Base-by-base conservation (phyloP, 2,329 filamentous ascomycete species). In the Aspergillus sp. region DNA sequence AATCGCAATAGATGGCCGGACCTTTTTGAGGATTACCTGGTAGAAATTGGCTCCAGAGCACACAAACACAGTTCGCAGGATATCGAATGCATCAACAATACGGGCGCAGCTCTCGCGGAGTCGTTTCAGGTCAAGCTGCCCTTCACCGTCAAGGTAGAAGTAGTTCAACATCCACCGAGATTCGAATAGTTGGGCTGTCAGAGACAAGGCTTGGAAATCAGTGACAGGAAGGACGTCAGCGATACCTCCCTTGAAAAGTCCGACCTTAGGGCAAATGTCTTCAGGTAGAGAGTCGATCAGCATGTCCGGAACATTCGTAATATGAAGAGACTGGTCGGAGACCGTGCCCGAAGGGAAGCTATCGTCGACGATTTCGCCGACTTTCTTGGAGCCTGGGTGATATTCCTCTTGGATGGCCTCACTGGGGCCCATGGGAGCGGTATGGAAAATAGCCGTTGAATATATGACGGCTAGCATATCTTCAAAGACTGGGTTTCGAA, bases 41-140 rank as follows among this genome's bases (percentile, higher is more conserved):
- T 84, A 79, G 64, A 80, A 84, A 37, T 77, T 75, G 5, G 75
- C 75, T 19, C 78, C 75, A 57, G 79, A 75, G 56, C 80, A 76
- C 15, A 88, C 78, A 61, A 89, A 90, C 4, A 89, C 83, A 0
- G 86, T 89, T 4, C 86, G 82, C 2, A 90, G 75, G 23, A 89
- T 86, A 64, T 89, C 86, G 66, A 88, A 86, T 7, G 77, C 77
- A 3, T 79, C 72, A 1, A 89, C 82, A 3, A 89, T 80, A 37
- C 84, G 70, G 54, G 75, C 61, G 54, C 74, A 77, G 55, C 73
- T 74, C 40, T 75, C 70, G 24, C 73, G 69, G 1, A 77, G 66
- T 33, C 81, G 74, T 23, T 87, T 77, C 11, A 78, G 77, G 11
- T 76, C 70, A 14, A 77, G 66, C 52, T 87, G 59, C 6, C 73